Base-by-base conservation (phyloP, 306 rosid species). In the Castanopsis chinensis region DNA sequence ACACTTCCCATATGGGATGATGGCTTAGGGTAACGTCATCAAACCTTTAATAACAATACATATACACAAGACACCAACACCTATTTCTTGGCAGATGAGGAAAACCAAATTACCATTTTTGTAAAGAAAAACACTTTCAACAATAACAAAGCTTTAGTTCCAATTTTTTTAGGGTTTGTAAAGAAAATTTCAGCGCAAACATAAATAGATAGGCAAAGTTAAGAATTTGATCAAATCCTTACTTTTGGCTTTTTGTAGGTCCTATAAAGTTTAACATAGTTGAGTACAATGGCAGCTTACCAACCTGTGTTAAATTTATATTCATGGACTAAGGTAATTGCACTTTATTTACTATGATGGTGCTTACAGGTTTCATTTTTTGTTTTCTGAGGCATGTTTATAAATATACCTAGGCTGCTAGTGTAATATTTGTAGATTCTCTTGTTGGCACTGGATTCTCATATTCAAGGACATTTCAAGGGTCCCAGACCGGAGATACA, bases 301-400 rank as follows among this genome's bases (percentile, higher is more conserved):
- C 98, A 21, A 57, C 81, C 19, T 74, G 32, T 81, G 18, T 60
- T 83, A 41, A 87, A 78, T 74, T 87, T 83, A 70, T 27, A 82
- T n/a, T 87, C 97, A 6, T 93, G 98, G 97, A 91, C 98, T 33
- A 83, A 86, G 97, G 97, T 89, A 55, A 14, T n/a, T 19, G 32
- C 15, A 15, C 9, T 37, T 55, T 25, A 0, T 27, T 20, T 1
- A 67, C 28, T 30, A 25, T 45, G 19, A 10, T 64, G 13, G 58
- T 23, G 6, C 67, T 21, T 65, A 20, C 5, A 51, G 72, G 57
- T 72, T 49, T 27, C 27, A 0, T 77, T 75, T 60, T 3, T 17
- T 1, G 10, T 11, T 43, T 58, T 49, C 11, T 7, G 4, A n/a
- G 60, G 18, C 41, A 30, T 35, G 18, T 28, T 43, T 4, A 17